phyloP scores from a whole-genome alignment of 2,329 filamentous ascomycete genomes.

The Xylaria multiplex region DNA sequence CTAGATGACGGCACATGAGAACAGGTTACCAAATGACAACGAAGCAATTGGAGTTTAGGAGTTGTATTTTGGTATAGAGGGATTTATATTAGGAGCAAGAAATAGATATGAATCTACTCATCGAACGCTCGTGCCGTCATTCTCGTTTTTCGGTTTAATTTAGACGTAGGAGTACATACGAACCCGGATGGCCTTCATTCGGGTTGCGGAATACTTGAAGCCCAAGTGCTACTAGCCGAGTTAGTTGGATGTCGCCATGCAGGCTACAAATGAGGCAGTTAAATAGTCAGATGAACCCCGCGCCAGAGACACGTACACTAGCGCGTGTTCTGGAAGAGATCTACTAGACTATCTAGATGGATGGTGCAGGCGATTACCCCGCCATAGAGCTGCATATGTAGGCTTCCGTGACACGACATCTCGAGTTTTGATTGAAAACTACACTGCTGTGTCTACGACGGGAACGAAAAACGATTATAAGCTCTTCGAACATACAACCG shows the following conservation, averaged over 20 bases:
- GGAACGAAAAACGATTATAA: too few relatives aligned
- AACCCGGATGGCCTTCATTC: not conserved
- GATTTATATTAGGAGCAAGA: not conserved
- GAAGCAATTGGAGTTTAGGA: slow-evolving; percentile 28
- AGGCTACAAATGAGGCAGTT: slow-evolving; percentile 27
- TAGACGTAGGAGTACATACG: not conserved
- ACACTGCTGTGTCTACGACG: too few relatives aligned
- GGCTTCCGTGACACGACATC: not conserved
- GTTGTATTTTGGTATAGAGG: not conserved
- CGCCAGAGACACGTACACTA: slow-evolving; percentile 12
- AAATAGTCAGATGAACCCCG: slow-evolving; percentile 21
- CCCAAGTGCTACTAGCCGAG: not conserved
- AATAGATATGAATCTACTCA: slow-evolving; percentile 12
- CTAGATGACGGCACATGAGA: slow-evolving; percentile 43
- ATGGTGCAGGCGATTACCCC: slow-evolving; percentile 1
- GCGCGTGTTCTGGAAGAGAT: slow-evolving; percentile 24
- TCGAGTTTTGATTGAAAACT: not conserved
- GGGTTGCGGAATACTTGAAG: not conserved
- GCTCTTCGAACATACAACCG: too few relatives aligned
- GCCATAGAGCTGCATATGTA: not conserved
- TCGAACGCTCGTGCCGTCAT: not conserved
- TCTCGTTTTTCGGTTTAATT: not conserved
- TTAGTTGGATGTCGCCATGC: slow-evolving; percentile 28
- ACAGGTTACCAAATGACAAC: slow-evolving; percentile 30
- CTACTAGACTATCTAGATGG: not conserved